Percentiles rank a stretch among this genome's conserved stretches.
phyloP scores from a whole-genome alignment of 2,329 filamentous ascomycete species.

The Cordyceps cateniannulata region DNA sequence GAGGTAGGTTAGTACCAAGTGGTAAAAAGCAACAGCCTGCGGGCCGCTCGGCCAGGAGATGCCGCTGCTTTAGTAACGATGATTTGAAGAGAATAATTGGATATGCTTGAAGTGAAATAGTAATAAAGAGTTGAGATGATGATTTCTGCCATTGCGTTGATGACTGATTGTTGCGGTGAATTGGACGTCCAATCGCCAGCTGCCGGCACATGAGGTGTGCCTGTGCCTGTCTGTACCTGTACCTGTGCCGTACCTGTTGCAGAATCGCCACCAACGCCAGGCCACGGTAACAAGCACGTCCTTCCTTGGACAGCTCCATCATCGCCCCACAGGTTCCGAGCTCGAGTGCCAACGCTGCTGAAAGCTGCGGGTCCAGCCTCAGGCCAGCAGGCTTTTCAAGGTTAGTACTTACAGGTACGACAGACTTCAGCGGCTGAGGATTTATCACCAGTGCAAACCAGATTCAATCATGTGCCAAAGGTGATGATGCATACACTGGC shows the following conservation, averaged over 20 bases:
- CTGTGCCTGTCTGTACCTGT: neutral
- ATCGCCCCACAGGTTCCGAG: neutral
- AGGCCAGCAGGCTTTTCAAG: too few relatives aligned
- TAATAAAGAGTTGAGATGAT: too few relatives aligned
- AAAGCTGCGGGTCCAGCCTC: too few relatives aligned
- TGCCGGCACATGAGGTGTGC: neutral
- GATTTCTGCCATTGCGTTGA: neutral
- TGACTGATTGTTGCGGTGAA: neutral
- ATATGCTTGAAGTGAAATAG: too few relatives aligned
- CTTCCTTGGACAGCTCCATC: too few relatives aligned
- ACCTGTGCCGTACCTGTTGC: neutral
- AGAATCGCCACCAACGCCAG: neutral
- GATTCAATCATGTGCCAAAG: too few relatives aligned
- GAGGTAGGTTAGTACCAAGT: too few relatives aligned
- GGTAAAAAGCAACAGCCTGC: neutral
- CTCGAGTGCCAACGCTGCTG: neutral
- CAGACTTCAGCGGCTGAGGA: too few relatives aligned
- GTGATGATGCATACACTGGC: too few relatives aligned
- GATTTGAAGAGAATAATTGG: too few relatives aligned
- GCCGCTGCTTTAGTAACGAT: neutral
- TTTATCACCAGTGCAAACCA: too few relatives aligned
- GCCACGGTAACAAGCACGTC: neutral
- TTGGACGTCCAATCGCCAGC: neutral
- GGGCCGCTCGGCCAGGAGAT: neutral
- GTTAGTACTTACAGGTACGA: too few relatives aligned